Conservation (phyloP, 1,284 basidiomycete species). For the Xerocomus nothofagi region DNA sequence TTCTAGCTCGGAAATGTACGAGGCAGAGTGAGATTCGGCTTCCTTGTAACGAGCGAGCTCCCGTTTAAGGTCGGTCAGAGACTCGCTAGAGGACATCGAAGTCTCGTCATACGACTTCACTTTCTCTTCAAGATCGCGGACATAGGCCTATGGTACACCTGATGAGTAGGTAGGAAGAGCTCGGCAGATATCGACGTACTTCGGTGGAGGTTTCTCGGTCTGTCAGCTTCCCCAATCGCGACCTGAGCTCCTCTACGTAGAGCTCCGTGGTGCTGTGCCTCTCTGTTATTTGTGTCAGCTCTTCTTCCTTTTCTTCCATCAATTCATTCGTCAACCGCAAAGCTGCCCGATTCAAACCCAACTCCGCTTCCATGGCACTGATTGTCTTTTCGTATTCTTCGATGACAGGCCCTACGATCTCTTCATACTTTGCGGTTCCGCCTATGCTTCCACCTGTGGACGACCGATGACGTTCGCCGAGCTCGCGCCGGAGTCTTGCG, state of each 20-base stretch:
- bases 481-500: constrained; percentile 70
- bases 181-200: constrained; percentile 42
- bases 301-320: constrained; percentile 86
- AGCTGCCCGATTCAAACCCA: constrained; percentile 87
- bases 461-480: constrained; percentile 68
- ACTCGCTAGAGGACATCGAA: constrained; percentile 71
- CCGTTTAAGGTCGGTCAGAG: constrained; percentile 78
- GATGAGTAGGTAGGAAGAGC: constrained; percentile 9
- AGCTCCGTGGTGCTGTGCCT: constrained; percentile 78
- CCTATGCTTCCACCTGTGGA: constrained; percentile 63
- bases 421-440: constrained; percentile 85
- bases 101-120: constrained; percentile 82
- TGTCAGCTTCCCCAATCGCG: constrained; percentile 76
- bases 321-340: constrained; percentile 88
- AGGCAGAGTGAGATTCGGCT: constrained; percentile 64
- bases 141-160: constrained; percentile 65
- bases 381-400: constrained; percentile 99
- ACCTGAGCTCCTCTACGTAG: constrained; percentile 83
- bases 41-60: constrained; percentile 83
- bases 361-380: constrained; percentile 90
- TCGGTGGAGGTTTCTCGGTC: constrained; percentile 92
- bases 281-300: constrained; percentile 65
- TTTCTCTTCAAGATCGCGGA: constrained; percentile 89
- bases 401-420: constrained; percentile 96
- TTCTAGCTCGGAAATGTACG: constrained; percentile 92